phyloP scores from a whole-genome alignment of 768 basidiomycete species.

The Boletus pseudopeckii region DNA sequence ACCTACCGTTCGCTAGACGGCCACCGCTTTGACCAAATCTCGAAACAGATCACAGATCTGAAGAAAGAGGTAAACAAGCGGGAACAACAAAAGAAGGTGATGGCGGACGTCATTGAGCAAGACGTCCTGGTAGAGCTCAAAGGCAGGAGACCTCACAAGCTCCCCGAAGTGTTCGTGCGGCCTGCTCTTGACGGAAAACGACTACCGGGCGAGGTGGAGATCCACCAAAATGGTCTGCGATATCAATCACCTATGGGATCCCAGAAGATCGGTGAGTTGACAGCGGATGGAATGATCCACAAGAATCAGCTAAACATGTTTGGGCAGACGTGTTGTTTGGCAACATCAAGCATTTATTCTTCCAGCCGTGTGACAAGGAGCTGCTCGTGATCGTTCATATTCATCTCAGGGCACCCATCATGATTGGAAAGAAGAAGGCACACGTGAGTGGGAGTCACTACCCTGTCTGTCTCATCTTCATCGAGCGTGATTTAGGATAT shows the following conservation, averaged over 20 bases:
- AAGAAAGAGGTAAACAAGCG: conserved; percentile 97
- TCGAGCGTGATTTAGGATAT: conserved; percentile 60
- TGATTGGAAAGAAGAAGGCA: conserved; percentile 98
- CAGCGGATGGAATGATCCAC: neutral
- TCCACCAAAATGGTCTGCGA: conserved; percentile 94
- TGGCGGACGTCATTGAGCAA: conserved; percentile 98
- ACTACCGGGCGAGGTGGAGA: conserved; percentile 95
- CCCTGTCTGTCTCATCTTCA: neutral
- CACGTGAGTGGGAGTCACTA: conserved; percentile 51
- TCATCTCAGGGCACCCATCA: conserved; percentile 92
- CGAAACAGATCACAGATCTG: conserved; percentile 89
- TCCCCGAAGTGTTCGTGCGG: conserved; percentile 89
- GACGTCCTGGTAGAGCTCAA: conserved; percentile 85
- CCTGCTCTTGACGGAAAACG: conserved; percentile 95
- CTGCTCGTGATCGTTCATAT: conserved; percentile 91
- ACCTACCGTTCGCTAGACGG: conserved; percentile 90
- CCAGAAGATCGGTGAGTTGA: conserved; percentile 80
- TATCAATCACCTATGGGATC: conserved; percentile 85
- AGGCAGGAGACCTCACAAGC: conserved; percentile 78
- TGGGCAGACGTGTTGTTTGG: conserved; percentile 83
- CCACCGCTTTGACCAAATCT: conserved; percentile 84
- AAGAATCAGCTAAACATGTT: conserved; percentile 2
- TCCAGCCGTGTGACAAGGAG: conserved; percentile 98
- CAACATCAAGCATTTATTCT: conserved; percentile 98
- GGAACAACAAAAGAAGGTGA: conserved; percentile 96